phyloP scores from a whole-genome alignment of 805 yeast species.

The Candida nitratophila region DNA sequence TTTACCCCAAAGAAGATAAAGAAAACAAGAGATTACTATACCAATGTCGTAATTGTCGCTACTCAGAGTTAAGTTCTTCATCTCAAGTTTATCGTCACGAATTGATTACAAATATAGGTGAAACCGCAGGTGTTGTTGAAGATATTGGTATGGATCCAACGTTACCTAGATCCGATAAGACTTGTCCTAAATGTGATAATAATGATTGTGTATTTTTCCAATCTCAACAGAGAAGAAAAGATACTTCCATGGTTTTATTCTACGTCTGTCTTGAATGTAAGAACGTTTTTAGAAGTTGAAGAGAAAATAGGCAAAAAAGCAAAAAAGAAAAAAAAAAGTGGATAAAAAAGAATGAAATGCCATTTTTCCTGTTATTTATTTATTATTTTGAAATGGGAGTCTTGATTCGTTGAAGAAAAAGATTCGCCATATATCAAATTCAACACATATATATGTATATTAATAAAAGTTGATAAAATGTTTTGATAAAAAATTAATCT shows the following conservation, averaged over 20 bases:
- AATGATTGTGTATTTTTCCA: constrained; percentile 95
- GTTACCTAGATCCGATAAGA: constrained; percentile 88
- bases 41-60: constrained; percentile 92
- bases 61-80: constrained; percentile 84
- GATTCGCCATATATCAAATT: too few species aligned
- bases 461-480: too few species aligned
- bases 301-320: too few species aligned
- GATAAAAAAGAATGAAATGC: too few species aligned
- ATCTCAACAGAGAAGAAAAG: constrained; percentile 90
- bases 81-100: constrained; percentile 90
- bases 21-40: constrained; percentile 68
- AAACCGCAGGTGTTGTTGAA: constrained; percentile 94
- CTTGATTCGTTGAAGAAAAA: too few species aligned
- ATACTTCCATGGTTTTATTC: constrained; percentile 90
- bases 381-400: too few species aligned
- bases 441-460: too few species aligned
- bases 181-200: constrained; percentile 84
- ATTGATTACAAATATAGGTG: constrained; percentile 84
- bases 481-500: too few species aligned
- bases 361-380: too few species aligned
- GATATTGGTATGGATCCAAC: constrained; percentile 98
- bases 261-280: constrained; percentile 89
- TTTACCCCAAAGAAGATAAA: constrained; percentile 94
- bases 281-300: constrained; percentile 49
- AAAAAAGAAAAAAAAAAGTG: too few species aligned